Percentiles rank a stretch among this genome's conserved stretches.
Conservation (phyloP, 2,329 filamentous ascomycete genomes). For the Zasmidium cellare region DNA sequence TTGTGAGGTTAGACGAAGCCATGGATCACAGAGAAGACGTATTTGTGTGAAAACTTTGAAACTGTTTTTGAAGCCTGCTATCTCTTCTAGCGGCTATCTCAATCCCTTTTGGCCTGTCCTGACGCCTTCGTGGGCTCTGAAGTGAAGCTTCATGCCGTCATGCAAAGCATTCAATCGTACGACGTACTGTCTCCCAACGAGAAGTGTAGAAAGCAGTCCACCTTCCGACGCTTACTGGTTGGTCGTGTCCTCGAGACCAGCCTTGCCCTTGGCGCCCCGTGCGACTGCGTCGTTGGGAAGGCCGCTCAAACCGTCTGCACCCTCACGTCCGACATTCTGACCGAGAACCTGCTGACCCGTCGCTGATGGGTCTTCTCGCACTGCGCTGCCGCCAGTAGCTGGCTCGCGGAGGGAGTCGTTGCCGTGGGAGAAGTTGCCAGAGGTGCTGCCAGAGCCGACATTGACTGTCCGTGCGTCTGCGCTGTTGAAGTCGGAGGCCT, state of each 20-base stretch:
- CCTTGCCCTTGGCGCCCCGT: conserved; percentile 45
- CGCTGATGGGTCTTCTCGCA: conserved; percentile 50
- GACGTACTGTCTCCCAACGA: background rate
- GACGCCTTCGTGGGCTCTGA: conserved; percentile 1
- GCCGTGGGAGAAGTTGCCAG: conserved; percentile 41
- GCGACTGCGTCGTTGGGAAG: conserved; percentile 62
- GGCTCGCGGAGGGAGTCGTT: conserved; percentile 49
- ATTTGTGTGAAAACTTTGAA: background rate
- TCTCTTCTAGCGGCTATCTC: conserved; percentile 5
- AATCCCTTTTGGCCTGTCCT: background rate
- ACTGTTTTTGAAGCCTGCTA: conserved; percentile 1
- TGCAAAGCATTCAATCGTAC: conserved; percentile 6
- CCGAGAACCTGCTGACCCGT: conserved; percentile 52
- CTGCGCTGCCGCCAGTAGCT: conserved; percentile 56
- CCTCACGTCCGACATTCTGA: conserved; percentile 61
- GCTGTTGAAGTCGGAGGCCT: conserved; percentile 77
- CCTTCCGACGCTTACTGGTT: conserved; percentile 22
- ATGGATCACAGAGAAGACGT: background rate
- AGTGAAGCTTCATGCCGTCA: conserved; percentile 5
- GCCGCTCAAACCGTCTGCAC: conserved; percentile 55
- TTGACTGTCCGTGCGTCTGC: conserved; percentile 68
- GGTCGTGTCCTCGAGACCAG: conserved; percentile 43
- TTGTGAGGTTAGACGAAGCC: background rate
- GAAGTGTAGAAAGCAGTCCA: too few species aligned
- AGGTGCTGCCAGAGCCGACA: conserved; percentile 62